These are phyloP conservation scores for Rosa multiflora DNA, from an alignment of 306 rosid species.

Conservation along the genomic window DNA sequence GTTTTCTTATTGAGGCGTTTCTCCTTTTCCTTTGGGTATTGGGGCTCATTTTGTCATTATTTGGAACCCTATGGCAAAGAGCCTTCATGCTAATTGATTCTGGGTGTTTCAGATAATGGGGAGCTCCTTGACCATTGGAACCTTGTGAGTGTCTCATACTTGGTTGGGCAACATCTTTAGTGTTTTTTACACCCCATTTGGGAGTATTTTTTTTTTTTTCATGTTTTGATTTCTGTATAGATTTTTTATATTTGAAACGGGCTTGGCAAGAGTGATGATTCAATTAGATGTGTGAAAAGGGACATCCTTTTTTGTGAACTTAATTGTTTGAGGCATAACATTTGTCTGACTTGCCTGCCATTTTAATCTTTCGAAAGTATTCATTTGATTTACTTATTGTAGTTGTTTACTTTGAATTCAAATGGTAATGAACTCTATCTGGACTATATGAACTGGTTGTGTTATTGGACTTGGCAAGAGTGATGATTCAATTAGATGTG, in stretches of 20 bases:
- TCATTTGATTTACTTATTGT: not conserved
- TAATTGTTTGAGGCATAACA: conserved; percentile 59
- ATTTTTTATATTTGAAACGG: not conserved
- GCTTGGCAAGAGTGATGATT: conserved; percentile 53
- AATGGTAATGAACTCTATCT: not conserved
- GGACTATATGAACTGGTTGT: not conserved
- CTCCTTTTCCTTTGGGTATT: conserved; percentile 16
- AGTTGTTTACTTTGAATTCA: not conserved
- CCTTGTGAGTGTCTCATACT: conserved; percentile 33
- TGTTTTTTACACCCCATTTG: not conserved
- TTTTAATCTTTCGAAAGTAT: not conserved
- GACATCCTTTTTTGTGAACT: conserved; percentile 46
- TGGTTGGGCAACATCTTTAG: conserved; percentile 52
- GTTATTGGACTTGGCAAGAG: conserved; percentile 28
- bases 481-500: conserved; percentile 78
- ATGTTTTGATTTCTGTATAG: not conserved
- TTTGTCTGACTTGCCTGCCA: conserved; percentile 45
- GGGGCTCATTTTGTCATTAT: conserved; percentile 25
- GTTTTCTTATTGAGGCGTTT: conserved; percentile 34
- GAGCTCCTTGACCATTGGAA: conserved; percentile 31
- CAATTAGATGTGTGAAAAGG: conserved; percentile 72
- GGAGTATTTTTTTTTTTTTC: too few species aligned
- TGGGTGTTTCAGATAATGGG: conserved; percentile 30
- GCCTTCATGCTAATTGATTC: conserved; percentile 9
- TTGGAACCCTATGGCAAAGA: conserved; percentile 16